These are phyloP conservation scores for Marsdenia floribunda DNA, from an alignment of 257 asterid genomes.

Conservation along the genomic window DNA sequence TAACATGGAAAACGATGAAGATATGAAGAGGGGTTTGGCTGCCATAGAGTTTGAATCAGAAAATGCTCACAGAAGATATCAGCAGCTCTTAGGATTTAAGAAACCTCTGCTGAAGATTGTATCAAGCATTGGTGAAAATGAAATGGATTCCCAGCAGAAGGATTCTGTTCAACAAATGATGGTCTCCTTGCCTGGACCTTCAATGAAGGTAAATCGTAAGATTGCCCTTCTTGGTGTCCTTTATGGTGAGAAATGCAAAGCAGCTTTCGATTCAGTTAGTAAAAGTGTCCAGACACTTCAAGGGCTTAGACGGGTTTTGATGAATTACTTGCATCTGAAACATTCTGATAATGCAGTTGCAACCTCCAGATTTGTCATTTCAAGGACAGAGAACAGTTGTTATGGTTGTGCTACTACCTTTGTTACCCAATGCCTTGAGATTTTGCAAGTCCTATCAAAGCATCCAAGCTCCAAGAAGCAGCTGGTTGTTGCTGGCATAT, in stretches of 20 bases:
- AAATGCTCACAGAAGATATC: conserved; percentile 95
- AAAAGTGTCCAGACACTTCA: conserved; percentile 99
- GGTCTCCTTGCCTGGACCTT: conserved; percentile 98
- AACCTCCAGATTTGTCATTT: conserved; percentile 81
- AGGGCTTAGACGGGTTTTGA: conserved; percentile 90
- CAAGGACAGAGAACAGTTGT: conserved; percentile 91
- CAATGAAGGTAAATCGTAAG: conserved; percentile 97
- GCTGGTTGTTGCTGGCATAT: conserved; percentile 88
- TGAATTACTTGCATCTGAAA: conserved; percentile 91
- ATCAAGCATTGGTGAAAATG: conserved; percentile 96
- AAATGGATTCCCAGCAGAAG: conserved; percentile 98
- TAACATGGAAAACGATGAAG: conserved; percentile 98
- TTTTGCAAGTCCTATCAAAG: conserved; percentile 82
- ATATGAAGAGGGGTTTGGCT: conserved; percentile 91
- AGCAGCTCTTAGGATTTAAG: conserved; percentile 98
- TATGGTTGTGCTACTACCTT: conserved; percentile 97
- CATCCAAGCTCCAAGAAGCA: conserved; percentile 80
- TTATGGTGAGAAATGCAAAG: conserved; percentile 99
- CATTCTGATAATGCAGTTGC: conserved; percentile 66
- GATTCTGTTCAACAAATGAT: conserved; percentile 99
- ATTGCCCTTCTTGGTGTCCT: conserved; percentile 99
- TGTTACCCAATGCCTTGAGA: conserved; percentile 92
- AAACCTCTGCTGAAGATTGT: conserved; percentile 96
- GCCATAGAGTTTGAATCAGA: conserved; percentile 98
- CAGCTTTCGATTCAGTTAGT: conserved; percentile 99